Conservation (phyloP, 169 alveolate species). For the Cryptosporidium baileyi region DNA sequence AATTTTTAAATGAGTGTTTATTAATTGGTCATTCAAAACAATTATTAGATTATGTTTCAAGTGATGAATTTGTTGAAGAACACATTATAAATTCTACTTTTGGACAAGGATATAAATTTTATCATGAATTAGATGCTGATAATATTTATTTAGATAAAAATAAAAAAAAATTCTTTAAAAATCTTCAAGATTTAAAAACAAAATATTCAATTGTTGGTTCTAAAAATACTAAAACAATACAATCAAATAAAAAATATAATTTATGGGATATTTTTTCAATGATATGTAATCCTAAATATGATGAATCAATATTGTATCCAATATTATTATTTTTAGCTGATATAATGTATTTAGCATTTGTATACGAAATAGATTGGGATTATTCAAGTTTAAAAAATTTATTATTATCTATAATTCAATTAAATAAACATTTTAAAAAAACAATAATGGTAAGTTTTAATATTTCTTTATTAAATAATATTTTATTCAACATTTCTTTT, state of each 20-base stretch:
- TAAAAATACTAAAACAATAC: neutral
- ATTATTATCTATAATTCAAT: neutral
- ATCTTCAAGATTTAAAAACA: neutral
- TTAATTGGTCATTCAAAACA: slow-evolving; percentile 63
- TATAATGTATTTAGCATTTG: slow-evolving; percentile 45
- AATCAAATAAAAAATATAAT: neutral
- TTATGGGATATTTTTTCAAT: slow-evolving; percentile 47
- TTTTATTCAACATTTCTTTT: neutral
- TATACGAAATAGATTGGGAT: slow-evolving; percentile 47
- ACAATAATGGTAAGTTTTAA: slow-evolving; percentile 50
- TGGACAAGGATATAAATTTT: slow-evolving; percentile 58
- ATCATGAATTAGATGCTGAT: slow-evolving; percentile 24
- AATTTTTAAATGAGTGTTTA: slow-evolving; percentile 63
- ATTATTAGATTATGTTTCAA: slow-evolving; percentile 2
- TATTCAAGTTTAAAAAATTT: slow-evolving; percentile 23
- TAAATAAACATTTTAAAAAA: slow-evolving; percentile 49
- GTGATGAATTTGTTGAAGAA: neutral
- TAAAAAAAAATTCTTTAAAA: neutral
- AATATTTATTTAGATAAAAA: slow-evolving; percentile 42
- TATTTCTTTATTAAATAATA: neutral
- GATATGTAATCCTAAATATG: slow-evolving; percentile 56
- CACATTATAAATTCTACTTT: slow-evolving; percentile 3
- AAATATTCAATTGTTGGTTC: slow-evolving; percentile 36
- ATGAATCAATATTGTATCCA: slow-evolving; percentile 47
- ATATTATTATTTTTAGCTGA: slow-evolving; percentile 21